phyloP scores from a whole-genome alignment of 257 asterid genomes.

The Solanum rostratum region DNA sequence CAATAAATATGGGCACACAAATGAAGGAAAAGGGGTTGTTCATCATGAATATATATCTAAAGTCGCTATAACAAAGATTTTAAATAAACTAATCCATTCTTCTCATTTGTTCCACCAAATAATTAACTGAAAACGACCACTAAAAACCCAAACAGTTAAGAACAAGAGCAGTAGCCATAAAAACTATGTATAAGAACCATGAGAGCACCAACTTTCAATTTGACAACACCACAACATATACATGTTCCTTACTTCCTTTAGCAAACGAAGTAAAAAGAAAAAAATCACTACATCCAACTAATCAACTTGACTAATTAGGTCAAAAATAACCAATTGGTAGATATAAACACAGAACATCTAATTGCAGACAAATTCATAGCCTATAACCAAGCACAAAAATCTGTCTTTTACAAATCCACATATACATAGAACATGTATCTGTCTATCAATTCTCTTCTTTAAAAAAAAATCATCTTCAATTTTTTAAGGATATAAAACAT shows the following conservation, averaged over 20 bases:
- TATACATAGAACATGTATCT: background rate
- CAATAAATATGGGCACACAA: background rate
- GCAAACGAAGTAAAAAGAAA: background rate
- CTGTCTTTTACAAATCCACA: background rate
- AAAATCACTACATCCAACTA: background rate
- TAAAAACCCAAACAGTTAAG: background rate
- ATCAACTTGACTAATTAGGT: background rate
- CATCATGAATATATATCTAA: background rate
- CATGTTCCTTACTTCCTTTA: background rate
- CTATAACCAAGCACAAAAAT: background rate
- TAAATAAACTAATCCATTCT: background rate
- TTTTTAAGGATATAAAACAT: background rate
- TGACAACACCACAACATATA: background rate
- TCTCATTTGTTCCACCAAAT: background rate
- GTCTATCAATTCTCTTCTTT: background rate
- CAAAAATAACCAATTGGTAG: background rate
- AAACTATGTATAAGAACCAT: background rate
- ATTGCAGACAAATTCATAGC: background rate
- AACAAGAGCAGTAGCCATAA: background rate
- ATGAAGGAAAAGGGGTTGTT: background rate
- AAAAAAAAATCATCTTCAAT: background rate
- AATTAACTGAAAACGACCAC: background rate
- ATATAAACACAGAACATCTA: background rate
- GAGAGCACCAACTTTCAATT: background rate
- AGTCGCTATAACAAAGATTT: background rate